Evolutionary conservation across 2,329 filamentous ascomycete species (phyloP).

Genomic region (Botrytis elliptica): DNA sequence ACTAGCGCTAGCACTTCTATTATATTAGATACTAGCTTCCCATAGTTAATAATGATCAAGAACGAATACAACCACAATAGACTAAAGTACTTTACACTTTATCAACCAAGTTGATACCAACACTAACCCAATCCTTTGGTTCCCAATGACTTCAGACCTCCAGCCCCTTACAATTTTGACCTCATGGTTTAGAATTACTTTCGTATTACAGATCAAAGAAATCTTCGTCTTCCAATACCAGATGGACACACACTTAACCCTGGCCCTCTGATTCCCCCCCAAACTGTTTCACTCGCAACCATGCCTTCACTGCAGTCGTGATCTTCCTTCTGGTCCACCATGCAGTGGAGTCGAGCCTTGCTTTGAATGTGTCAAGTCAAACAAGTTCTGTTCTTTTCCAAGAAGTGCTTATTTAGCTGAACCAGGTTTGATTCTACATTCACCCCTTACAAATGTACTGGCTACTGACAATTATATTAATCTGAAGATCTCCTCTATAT

Average conservation of each 20-base stretch:
- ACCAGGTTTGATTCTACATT: background rate
- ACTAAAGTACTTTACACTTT: too few species aligned
- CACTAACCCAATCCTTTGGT: background rate
- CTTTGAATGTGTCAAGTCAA: background rate
- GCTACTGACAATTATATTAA: background rate
- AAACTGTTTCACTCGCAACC: background rate
- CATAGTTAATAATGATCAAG: too few species aligned
- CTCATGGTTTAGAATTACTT: background rate
- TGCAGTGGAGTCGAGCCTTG: background rate
- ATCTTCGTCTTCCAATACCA: background rate
- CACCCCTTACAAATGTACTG: background rate
- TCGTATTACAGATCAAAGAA: background rate
- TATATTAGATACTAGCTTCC: too few species aligned
- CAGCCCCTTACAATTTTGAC: background rate
- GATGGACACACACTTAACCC: background rate
- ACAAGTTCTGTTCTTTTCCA: background rate
- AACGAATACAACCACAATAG: too few species aligned
- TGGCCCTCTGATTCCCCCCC: background rate
- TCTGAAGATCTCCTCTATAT: background rate
- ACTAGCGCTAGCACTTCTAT: too few species aligned
- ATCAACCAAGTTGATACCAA: too few species aligned
- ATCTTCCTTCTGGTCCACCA: background rate
- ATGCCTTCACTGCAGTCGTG: background rate
- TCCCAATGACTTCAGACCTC: background rate
- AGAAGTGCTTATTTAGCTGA: background rate